Percentiles rank a stretch among this genome's conserved stretches.
These are phyloP conservation scores for Rhynchospora tenuis DNA, from an alignment of 176 grass and related monocot genomes.

Conservation along the genomic window DNA sequence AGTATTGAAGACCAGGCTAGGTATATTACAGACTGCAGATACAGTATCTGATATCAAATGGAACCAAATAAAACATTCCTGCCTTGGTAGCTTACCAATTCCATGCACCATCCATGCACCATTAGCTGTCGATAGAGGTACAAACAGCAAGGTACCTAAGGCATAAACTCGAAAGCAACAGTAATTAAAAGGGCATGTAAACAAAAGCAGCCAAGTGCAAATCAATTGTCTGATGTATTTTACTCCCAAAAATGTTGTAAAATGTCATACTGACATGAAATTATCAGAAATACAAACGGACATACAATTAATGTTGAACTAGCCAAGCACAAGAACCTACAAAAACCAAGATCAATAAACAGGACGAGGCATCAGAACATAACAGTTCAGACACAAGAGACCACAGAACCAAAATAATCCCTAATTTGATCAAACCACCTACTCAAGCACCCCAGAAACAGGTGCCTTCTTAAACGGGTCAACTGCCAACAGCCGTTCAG, in stretches of 20 bases:
- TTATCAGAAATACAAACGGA: not conserved
- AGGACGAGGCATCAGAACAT: not conserved
- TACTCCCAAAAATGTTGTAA: not conserved
- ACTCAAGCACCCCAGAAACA: conserved; percentile 24
- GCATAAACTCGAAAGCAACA: not conserved
- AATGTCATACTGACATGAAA: not conserved
- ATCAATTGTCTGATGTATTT: not conserved
- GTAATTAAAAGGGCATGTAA: not conserved
- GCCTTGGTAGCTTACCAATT: not conserved
- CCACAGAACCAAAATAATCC: conserved; percentile 3
- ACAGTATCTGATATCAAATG: not conserved
- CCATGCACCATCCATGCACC: not conserved
- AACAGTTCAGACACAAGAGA: not conserved
- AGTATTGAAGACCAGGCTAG: not conserved
- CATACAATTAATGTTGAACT: not conserved
- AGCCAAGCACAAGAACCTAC: not conserved
- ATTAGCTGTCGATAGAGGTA: not conserved
- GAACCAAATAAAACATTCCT: not conserved
- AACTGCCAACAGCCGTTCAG: conserved; percentile 15
- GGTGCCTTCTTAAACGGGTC: conserved; percentile 25
- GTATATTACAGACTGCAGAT: not conserved
- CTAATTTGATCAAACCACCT: not conserved
- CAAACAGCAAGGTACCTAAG: not conserved
- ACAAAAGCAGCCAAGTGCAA: not conserved
- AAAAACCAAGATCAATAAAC: not conserved